phyloP scores from a whole-genome alignment of 2,329 filamentous ascomycete species.

The Claviceps humidiphila region DNA sequence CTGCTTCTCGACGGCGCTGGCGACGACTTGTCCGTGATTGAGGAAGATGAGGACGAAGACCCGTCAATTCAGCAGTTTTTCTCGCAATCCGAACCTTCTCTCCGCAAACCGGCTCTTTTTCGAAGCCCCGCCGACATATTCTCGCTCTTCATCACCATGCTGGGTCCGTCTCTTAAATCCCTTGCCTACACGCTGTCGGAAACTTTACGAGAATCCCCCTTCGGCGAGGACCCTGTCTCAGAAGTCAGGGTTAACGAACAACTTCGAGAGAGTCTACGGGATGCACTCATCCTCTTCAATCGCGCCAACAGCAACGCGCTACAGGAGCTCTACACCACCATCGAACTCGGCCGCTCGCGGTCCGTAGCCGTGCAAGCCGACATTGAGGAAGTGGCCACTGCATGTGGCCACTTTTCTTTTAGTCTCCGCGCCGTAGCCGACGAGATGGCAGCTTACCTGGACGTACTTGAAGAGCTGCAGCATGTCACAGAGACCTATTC shows the following conservation, averaged over 20 bases:
- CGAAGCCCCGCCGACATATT: constrained; percentile 73
- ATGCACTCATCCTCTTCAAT: constrained; percentile 71
- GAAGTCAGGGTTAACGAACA: constrained; percentile 65
- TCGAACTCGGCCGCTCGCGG: constrained; percentile 54
- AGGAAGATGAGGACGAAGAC: constrained; percentile 42
- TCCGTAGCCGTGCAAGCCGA: constrained; percentile 74
- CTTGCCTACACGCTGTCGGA: constrained; percentile 83
- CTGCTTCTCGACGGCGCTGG: constrained; percentile 25
- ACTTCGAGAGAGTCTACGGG: constrained; percentile 65
- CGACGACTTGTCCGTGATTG: constrained; percentile 46
- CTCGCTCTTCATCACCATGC: constrained; percentile 71
- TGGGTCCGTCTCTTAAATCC: constrained; percentile 93
- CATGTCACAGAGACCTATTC: constrained; percentile 48
- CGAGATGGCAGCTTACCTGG: constrained; percentile 71
- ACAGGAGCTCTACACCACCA: constrained; percentile 65
- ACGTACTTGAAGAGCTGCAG: constrained; percentile 76
- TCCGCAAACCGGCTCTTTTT: constrained; percentile 25
- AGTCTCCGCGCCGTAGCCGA: constrained; percentile 83
- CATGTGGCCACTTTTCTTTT: constrained; percentile 92
- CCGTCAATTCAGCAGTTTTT: constrained; percentile 11
- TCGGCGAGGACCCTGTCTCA: constrained; percentile 53
- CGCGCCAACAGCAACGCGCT: constrained; percentile 63
- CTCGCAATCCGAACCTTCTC: constrained; percentile 17
- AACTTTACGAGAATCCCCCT: constrained; percentile 78
- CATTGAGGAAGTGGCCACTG: constrained; percentile 94